phyloP scores from a whole-genome alignment of 2,329 filamentous ascomycete genomes.

The Lachnellula hyalina region DNA sequence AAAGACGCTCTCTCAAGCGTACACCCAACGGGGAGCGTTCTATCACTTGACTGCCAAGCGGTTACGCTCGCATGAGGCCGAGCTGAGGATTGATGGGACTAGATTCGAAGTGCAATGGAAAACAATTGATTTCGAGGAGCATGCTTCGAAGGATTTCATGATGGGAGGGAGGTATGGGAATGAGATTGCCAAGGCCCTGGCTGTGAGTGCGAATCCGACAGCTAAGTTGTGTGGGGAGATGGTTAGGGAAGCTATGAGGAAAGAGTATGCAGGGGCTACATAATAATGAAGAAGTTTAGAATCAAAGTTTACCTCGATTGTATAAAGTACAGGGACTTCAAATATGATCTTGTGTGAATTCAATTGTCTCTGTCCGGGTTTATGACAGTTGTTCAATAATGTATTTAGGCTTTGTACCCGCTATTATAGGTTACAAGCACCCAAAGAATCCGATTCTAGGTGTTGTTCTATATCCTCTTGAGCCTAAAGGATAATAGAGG shows the following conservation, averaged over 20 bases:
- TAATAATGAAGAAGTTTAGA: slow-evolving; percentile 13
- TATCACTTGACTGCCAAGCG: slow-evolving; percentile 52
- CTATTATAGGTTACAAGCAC: too few relatives aligned
- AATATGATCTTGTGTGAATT: too few relatives aligned
- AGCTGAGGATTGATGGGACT: slow-evolving; percentile 34
- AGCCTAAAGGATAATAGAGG: too few relatives aligned
- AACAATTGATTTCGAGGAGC: slow-evolving; percentile 54
- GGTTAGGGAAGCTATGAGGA: slow-evolving; percentile 64
- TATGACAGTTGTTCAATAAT: too few relatives aligned
- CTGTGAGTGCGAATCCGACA: slow-evolving; percentile 61
- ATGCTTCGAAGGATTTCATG: slow-evolving; percentile 58
- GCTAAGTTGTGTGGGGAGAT: slow-evolving; percentile 66
- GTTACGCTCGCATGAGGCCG: slow-evolving; percentile 20
- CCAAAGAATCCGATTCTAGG: too few relatives aligned
- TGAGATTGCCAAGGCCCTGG: slow-evolving; percentile 58
- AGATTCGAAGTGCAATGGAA: slow-evolving; percentile 46
- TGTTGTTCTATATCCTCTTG: too few relatives aligned
- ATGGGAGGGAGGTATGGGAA: slow-evolving; percentile 60
- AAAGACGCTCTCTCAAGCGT: slow-evolving; percentile 61
- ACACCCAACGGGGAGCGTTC: slow-evolving; percentile 65
- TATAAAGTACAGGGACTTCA: neutral
- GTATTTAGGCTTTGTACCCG: too few relatives aligned
- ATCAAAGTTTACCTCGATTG: neutral
- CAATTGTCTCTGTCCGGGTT: neutral
- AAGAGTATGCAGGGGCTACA: slow-evolving; percentile 46